A percentile compares a stretch with the other conserved stretches of the same genome.
Conservation (phyloP, 805 yeast species). For the Cyberlindnera euphorbiiphila region DNA sequence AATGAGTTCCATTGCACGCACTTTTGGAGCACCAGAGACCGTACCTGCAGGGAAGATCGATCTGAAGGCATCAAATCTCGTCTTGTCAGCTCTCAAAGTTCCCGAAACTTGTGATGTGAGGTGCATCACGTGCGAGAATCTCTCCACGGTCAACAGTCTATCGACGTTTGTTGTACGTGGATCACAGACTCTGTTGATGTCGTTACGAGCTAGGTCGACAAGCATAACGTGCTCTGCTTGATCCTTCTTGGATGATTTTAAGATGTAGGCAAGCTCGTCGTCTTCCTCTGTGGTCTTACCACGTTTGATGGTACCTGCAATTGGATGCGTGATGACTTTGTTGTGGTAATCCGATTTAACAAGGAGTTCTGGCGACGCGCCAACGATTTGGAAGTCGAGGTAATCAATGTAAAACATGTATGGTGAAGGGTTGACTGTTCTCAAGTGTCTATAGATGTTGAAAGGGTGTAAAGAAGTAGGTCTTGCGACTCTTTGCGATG, state of each 20-base stretch:
- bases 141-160: constrained; percentile 80
- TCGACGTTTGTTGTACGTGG: constrained; percentile 85
- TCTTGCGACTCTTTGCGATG: constrained; percentile 94
- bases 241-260: constrained; percentile 79
- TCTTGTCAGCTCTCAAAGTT: constrained; percentile 73
- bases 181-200: constrained; percentile 89
- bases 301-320: constrained; percentile 93
- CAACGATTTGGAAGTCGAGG: constrained; percentile 88
- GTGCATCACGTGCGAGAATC: constrained; percentile 97
- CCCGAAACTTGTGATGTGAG: constrained; percentile 94
- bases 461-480: constrained; percentile 96
- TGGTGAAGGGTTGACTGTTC: constrained; percentile 97
- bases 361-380: constrained; percentile 94
- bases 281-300: constrained; percentile 93
- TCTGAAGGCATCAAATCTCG: constrained; percentile 94
- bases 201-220: constrained; percentile 96
- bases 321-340: constrained; percentile 89
- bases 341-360: constrained; percentile 74
- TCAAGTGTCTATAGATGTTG: constrained; percentile 88
- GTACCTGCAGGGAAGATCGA: constrained; percentile 99
- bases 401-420: constrained; percentile 92
- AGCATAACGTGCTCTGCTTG: constrained; percentile 98
- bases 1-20: constrained; percentile 92
- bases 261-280: constrained; percentile 69
- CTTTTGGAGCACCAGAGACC: constrained; percentile 97